Evolutionary conservation across 208 protist genomes (phyloP).

Genomic region (Leishmania amazonensis): DNA sequence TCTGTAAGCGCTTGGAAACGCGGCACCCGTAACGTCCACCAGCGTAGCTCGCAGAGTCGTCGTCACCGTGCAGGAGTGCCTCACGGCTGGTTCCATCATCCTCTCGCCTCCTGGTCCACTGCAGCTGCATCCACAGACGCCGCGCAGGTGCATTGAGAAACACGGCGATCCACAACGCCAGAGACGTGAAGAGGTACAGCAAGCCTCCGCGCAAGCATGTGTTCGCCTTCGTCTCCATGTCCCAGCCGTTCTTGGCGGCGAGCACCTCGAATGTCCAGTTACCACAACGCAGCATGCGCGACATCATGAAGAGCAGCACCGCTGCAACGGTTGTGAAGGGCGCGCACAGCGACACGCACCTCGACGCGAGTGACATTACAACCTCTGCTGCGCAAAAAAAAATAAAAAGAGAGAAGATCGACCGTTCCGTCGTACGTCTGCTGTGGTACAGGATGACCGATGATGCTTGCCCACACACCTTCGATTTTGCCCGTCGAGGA

Average conservation of each 20-base stretch:
- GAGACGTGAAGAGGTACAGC: slow-evolving; percentile 49
- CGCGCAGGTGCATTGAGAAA: slow-evolving; percentile 16
- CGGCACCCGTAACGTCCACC: slow-evolving; percentile 1
- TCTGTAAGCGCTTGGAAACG: background rate
- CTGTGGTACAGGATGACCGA: background rate
- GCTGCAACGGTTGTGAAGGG: slow-evolving; percentile 33
- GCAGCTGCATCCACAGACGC: slow-evolving; percentile 18
- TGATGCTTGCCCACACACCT: background rate
- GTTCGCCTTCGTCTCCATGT: slow-evolving; percentile 45
- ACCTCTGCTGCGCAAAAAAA: background rate
- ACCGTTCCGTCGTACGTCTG: background rate
- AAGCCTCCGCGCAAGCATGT: slow-evolving; percentile 54
- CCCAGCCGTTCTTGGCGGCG: slow-evolving; percentile 66
- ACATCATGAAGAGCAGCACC: slow-evolving; percentile 44
- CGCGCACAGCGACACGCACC: slow-evolving; percentile 33
- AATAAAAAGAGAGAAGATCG: background rate
- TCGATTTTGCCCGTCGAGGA: background rate
- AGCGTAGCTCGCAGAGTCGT: background rate
- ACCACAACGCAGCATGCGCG: slow-evolving; percentile 36
- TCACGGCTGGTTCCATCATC: slow-evolving; percentile 5
- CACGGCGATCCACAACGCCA: slow-evolving; percentile 31
- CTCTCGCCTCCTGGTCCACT: slow-evolving; percentile 6
- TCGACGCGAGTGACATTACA: slow-evolving; percentile 12
- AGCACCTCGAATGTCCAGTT: slow-evolving; percentile 75
- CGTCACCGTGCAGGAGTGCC: background rate